Evolutionary conservation across 208 protist genomes (phyloP).

Genomic region (Leishmania martiniquensis): DNA sequence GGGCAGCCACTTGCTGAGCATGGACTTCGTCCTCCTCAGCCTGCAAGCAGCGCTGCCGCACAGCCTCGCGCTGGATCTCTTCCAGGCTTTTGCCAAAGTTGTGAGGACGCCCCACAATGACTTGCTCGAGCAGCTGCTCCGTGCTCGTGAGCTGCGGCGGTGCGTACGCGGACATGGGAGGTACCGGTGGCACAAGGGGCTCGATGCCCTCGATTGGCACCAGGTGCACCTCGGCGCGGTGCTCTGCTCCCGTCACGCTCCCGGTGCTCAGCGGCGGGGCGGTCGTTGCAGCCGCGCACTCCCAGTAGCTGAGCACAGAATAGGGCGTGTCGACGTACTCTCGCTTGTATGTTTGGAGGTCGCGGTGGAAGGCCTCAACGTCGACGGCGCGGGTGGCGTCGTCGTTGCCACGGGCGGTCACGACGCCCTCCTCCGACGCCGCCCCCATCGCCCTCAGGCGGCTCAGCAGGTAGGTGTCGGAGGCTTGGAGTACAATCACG

Average conservation of each 20-base stretch:
- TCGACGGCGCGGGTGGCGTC: constrained; percentile 29
- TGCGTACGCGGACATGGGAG: constrained; percentile 64
- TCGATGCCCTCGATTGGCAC: constrained; percentile 59
- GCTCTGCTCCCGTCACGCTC: constrained; percentile 18
- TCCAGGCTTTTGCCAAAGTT: constrained; percentile 91
- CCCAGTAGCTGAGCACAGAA: constrained; percentile 79
- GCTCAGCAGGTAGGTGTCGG: constrained; percentile 79
- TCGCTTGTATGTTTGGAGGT: constrained; percentile 50
- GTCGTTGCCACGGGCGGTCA: constrained; percentile 2
- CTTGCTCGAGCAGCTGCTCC: constrained; percentile 51
- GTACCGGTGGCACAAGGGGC: constrained; percentile 69
- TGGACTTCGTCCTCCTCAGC: constrained; percentile 51
- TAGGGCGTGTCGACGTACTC: constrained; percentile 71
- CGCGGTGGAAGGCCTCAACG: constrained; percentile 66
- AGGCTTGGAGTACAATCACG: constrained; percentile 77
- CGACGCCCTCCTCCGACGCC: constrained; percentile 22
- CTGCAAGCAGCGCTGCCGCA: constrained; percentile 55
- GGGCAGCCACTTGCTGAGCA: constrained; percentile 40
- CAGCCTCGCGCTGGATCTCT: constrained; percentile 72
- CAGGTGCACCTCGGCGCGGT: constrained; percentile 37
- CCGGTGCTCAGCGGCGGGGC: constrained; percentile 44
- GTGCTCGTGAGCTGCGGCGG: constrained; percentile 33
- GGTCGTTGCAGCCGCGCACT: constrained; percentile 63
- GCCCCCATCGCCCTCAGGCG: constrained; percentile 49
- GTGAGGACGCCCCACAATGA: constrained; percentile 79